Conservation (phyloP, 768 basidiomycete genomes). For the Auricularia cornea region DNA sequence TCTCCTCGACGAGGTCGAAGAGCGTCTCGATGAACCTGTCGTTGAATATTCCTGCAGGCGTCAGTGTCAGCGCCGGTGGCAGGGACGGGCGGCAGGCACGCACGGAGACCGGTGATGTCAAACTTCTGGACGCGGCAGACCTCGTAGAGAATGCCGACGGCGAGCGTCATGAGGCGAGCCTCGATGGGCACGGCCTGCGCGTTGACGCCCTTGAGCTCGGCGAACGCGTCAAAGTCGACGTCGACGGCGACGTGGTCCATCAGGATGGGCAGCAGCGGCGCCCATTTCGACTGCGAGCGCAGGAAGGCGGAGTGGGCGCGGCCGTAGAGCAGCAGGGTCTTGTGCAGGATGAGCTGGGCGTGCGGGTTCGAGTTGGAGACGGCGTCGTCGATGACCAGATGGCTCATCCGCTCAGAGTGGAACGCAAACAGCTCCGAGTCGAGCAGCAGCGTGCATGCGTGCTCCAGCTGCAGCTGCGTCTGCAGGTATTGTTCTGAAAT, state of each 20-base stretch:
- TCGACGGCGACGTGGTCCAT: constrained; percentile 82
- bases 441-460: constrained; percentile 69
- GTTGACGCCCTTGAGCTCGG: constrained; percentile 26
- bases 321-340: constrained; percentile 69
- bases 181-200: constrained; percentile 62
- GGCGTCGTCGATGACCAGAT: constrained; percentile 57
- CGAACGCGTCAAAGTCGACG: constrained; percentile 57
- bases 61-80: constrained; percentile 1
- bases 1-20: constrained; percentile 91
- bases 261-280: constrained; percentile 66
- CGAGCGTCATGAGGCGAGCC: constrained; percentile 64
- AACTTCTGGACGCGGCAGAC: constrained; percentile 87
- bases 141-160: constrained; percentile 78
- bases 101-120: constrained; percentile 69
- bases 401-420: constrained; percentile 88
- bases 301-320: constrained; percentile 60
- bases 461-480: constrained; percentile 72
- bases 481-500: constrained; percentile 76
- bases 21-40: constrained; percentile 81
- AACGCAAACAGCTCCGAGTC: constrained; percentile 83
- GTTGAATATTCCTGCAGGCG: constrained; percentile 57
- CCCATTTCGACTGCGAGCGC: constrained; percentile 77
- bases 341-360: constrained; percentile 67
- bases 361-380: constrained; percentile 79
- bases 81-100: constrained; percentile 20